Evolutionary conservation across 164 flowering plant genomes (phyloP).

Genomic region (Berberis vulgaris): DNA sequence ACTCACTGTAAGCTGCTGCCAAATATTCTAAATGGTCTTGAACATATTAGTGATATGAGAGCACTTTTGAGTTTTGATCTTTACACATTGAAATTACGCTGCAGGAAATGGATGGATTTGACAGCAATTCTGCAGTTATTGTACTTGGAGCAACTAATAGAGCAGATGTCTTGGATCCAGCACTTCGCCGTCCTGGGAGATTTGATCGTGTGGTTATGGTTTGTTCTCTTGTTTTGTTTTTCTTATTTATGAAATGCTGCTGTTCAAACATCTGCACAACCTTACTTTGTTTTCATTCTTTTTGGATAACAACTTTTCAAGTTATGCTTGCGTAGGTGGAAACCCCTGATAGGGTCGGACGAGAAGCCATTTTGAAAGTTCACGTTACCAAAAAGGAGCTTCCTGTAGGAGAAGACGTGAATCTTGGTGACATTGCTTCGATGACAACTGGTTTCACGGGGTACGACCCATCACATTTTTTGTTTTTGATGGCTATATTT

Average conservation of each 20-base stretch:
- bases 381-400: conserved; percentile 90
- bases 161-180: conserved; percentile 93
- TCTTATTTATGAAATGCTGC: not conserved
- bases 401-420: conserved; percentile 72
- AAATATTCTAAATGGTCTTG: not conserved
- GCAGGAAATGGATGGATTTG: conserved; percentile 99
- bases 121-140: conserved; percentile 90
- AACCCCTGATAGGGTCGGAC: conserved; percentile 86
- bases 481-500: not conserved
- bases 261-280: not conserved
- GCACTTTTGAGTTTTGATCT: not conserved
- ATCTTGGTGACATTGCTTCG: conserved; percentile 70
- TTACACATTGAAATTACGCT: conserved; percentile 9
- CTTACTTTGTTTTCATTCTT: no score
- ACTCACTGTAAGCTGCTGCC: conserved; percentile 61
- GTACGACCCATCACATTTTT: conserved; percentile 24
- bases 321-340: conserved; percentile 55
- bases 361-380: conserved; percentile 87
- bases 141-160: conserved; percentile 99
- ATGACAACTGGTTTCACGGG: conserved; percentile 99
- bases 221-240: conserved; percentile 17
- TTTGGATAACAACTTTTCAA: not conserved
- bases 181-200: conserved; percentile 98
- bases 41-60: not conserved
- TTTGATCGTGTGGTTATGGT: conserved; percentile 97